Base-by-base conservation (phyloP, 306 rosid species). In the Aeschynomene evenia region DNA sequence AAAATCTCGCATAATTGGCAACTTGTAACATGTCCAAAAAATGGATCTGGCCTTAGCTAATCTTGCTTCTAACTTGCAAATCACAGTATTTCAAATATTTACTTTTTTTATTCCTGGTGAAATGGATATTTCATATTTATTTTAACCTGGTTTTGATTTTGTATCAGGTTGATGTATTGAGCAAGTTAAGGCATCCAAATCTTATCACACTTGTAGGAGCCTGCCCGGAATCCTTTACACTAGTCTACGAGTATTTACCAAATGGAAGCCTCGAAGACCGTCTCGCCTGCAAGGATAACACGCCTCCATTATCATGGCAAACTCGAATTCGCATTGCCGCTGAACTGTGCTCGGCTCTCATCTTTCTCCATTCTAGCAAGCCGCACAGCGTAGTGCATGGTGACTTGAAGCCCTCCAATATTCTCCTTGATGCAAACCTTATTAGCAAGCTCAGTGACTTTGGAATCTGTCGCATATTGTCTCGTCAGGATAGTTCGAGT, bases 221-320 rank as follows among this genome's bases (percentile, higher is more conserved):
- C 56, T 94, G 97, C 71, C 88, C 96, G 1, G 97, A 88, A 52
- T 74, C 86, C n/a, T 87, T 84, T 84, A 43, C 84, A 66, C 92
- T 93, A 24, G 74, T 94, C 43, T 94, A 91, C 5, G 99, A 94
- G 74, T 91, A 88, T 75, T 87, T 88, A 26, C 86, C 92, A 4
- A 88, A 82, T 23, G 99, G 99, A 70, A 90, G 96, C 75, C 96
- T 94, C 21, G 99, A 88, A 83, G 97, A 94, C 53, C 88, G 91
- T 13, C 90, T 94, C 42, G 76, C 29, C 49, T 87, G 99, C 95
- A 88, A 81, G 84, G 85, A 85, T 50, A 91, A 90, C 57, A 70
- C 86, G 7, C 76, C 92, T 21, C 99, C 99, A 0, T 79, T 94
- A 55, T 74, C 97, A 68, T 94, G 99, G 99, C 85, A 90, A 85